These are phyloP conservation scores for Pichia occidentalis DNA, from an alignment of 805 yeast species.

Conservation along the genomic window DNA sequence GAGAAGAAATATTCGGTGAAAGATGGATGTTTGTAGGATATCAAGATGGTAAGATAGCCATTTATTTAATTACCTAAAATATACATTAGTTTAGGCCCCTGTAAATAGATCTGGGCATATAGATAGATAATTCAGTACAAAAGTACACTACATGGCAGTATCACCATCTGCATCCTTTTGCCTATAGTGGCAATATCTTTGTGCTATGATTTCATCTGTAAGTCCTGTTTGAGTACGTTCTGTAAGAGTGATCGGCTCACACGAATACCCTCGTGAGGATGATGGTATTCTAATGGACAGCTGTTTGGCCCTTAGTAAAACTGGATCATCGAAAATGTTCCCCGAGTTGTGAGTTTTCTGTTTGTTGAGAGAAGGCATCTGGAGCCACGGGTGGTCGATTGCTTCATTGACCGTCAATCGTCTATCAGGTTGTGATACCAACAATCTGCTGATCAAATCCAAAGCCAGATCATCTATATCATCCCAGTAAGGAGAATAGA, in stretches of 20 bases:
- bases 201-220: constrained; percentile 21
- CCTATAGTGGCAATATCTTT: constrained; percentile 8
- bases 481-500: constrained; percentile 78
- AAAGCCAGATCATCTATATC: constrained; percentile 56
- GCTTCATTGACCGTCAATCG: constrained; percentile 38
- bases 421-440: constrained; percentile 46
- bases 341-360: too few relatives aligned
- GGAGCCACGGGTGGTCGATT: constrained; percentile 40
- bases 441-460: constrained; percentile 56
- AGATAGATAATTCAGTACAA: background rate
- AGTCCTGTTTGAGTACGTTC: constrained; percentile 22
- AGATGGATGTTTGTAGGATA: constrained; percentile 29
- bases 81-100: background rate
- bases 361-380: background rate
- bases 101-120: too few relatives aligned
- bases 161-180: constrained; percentile 8
- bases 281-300: constrained; percentile 23
- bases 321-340: constrained; percentile 5
- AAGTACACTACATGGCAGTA: constrained; percentile 2
- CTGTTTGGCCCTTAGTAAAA: constrained; percentile 13
- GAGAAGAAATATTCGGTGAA: constrained; percentile 20
- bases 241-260: constrained; percentile 24
- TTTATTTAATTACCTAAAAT: constrained; percentile 16
- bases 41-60: constrained; percentile 29
- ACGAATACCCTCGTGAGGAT: constrained; percentile 20